Conservation (phyloP, 2,329 filamentous ascomycete genomes). For the Cladosporium sp. region DNA sequence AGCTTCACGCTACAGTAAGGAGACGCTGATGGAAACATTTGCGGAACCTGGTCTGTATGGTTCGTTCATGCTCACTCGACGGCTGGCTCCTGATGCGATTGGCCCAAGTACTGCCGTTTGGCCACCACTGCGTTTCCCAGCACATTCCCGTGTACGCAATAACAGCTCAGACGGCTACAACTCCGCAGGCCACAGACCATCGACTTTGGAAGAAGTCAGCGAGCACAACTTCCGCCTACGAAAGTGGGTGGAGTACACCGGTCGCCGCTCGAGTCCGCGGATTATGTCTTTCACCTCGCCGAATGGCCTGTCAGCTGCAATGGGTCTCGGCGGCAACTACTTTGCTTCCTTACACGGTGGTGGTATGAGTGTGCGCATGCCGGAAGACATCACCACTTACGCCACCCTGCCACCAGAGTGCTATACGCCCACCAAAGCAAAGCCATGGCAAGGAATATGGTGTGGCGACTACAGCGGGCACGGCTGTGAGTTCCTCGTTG, state of each 20-base stretch:
- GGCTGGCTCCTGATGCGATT: conserved; percentile 45
- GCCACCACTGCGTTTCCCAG: conserved; percentile 73
- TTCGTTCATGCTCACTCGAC: conserved; percentile 66
- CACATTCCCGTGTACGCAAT: conserved; percentile 57
- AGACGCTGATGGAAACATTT: conserved; percentile 52
- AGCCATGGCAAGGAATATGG: conserved; percentile 89
- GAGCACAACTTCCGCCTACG: conserved; percentile 72
- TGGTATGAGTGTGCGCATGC: conserved; percentile 50
- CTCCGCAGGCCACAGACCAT: conserved; percentile 51
- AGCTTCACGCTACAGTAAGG: conserved; percentile 46
- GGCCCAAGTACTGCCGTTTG: conserved; percentile 56
- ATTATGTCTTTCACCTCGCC: conserved; percentile 30
- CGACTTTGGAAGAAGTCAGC: conserved; percentile 60
- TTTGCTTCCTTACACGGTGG: conserved; percentile 21
- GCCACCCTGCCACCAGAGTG: conserved; percentile 71
- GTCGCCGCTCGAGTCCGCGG: conserved; percentile 32
- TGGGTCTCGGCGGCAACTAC: conserved; percentile 34
- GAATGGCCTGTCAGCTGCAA: conserved; percentile 24
- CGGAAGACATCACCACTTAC: conserved; percentile 59
- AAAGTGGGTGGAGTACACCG: conserved; percentile 70
- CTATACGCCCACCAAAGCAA: conserved; percentile 78
- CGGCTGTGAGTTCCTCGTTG: conserved; percentile 82
- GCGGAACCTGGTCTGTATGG: conserved; percentile 55
- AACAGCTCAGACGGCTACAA: conserved; percentile 47
- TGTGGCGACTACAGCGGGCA: conserved; percentile 87